phyloP scores from a whole-genome alignment of 148 eudicot species.

The Chenopodium berlandieri region DNA sequence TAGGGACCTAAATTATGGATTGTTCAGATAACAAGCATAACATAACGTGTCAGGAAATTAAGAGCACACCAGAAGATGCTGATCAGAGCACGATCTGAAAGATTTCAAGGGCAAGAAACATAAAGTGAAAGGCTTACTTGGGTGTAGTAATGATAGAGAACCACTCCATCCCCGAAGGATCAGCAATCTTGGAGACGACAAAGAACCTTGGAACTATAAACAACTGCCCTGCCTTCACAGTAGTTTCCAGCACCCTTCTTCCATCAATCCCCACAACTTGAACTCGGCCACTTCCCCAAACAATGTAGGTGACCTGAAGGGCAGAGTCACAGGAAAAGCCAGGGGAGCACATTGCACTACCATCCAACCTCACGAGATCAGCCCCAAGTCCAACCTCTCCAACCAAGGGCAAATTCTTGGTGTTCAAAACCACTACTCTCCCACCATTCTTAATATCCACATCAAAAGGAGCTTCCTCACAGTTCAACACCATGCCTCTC shows the following conservation, averaged over 20 bases:
- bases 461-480: slow-evolving; percentile 76
- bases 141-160: slow-evolving; percentile 91
- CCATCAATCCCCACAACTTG: slow-evolving; percentile 84
- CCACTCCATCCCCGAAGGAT: slow-evolving; percentile 78
- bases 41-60: too few relatives aligned
- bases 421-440: slow-evolving; percentile 69
- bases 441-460: slow-evolving; percentile 76
- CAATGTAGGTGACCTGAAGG: slow-evolving; percentile 73
- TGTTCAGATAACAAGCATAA: too few relatives aligned
- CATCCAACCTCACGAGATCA: slow-evolving; percentile 71
- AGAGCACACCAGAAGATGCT: too few relatives aligned
- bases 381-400: slow-evolving; percentile 86
- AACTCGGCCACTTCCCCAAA: slow-evolving; percentile 79
- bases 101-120: too few relatives aligned
- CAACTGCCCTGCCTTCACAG: slow-evolving; percentile 60
- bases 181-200: slow-evolving; percentile 80
- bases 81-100: neutral
- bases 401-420: slow-evolving; percentile 85
- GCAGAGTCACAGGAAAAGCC: slow-evolving; percentile 91
- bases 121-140: slow-evolving; percentile 36
- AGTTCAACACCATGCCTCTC: slow-evolving; percentile 72
- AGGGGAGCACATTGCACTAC: slow-evolving; percentile 78
- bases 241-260: slow-evolving; percentile 63
- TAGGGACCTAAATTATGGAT: too few relatives aligned
- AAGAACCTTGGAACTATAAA: slow-evolving; percentile 89